phyloP scores from a whole-genome alignment of 2,329 filamentous ascomycete species.

The Neocucurbitaria cava region DNA sequence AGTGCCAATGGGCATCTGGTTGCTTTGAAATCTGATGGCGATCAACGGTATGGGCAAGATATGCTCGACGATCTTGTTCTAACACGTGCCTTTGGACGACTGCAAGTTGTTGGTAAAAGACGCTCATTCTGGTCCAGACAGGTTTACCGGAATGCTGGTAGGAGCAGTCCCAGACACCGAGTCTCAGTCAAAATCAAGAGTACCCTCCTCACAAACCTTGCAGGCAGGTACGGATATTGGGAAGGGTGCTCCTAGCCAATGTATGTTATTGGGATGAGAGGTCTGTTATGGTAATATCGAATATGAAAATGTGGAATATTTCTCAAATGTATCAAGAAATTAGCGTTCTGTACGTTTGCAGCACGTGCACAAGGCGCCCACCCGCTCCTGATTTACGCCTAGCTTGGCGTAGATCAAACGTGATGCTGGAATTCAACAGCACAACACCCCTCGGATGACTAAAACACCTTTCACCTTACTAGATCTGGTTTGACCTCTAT shows the following conservation, averaged over 20 bases:
- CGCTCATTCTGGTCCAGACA: background rate
- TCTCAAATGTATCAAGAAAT: background rate
- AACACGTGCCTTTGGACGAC: background rate
- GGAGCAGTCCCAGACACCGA: background rate
- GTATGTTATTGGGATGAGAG: background rate
- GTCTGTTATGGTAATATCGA: background rate
- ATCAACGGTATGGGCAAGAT: background rate
- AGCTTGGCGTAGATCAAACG: slow-evolving; percentile 7
- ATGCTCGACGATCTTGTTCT: background rate
- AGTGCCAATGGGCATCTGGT: background rate
- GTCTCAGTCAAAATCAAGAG: too few relatives aligned
- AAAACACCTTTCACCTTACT: background rate
- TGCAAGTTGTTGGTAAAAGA: background rate
- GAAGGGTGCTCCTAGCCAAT: too few relatives aligned
- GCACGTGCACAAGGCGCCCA: slow-evolving; percentile 1
- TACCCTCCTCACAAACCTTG: too few relatives aligned
- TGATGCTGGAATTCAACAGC: slow-evolving; percentile 1
- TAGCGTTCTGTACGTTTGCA: background rate
- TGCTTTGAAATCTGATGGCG: background rate
- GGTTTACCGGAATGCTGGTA: background rate
- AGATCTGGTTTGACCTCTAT: background rate
- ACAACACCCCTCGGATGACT: background rate
- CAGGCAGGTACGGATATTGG: too few relatives aligned
- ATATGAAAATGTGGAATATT: too few relatives aligned
- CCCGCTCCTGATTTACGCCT: background rate